Percentiles rank a stretch among this genome's conserved stretches.
These are phyloP conservation scores for Cymbidium sinense DNA, from an alignment of 106 monocot genomes.

Conservation along the genomic window DNA sequence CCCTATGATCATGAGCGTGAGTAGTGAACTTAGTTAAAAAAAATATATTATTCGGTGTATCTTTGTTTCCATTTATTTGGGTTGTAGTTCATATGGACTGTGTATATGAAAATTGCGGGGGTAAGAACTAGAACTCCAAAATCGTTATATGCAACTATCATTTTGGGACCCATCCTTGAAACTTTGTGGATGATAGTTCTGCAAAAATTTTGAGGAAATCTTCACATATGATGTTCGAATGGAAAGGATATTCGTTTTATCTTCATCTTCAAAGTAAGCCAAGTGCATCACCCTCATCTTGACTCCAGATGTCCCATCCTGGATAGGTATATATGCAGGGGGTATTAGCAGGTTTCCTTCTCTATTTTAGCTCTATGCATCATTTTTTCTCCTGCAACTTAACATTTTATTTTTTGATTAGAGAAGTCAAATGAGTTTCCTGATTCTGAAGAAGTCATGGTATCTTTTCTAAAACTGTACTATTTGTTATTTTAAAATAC, in stretches of 20 bases:
- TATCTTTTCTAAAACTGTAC: constrained; percentile 30
- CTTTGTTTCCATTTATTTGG: not conserved
- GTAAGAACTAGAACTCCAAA: not conserved
- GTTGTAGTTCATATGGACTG: not conserved
- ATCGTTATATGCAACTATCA: not conserved
- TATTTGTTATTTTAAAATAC: constrained; percentile 38
- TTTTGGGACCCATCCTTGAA: constrained; percentile 5
- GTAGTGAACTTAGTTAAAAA: not conserved
- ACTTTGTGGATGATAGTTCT: not conserved
- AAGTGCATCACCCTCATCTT: not conserved
- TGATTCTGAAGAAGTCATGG: constrained; percentile 42
- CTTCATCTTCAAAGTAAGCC: constrained; percentile 2
- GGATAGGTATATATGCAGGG: constrained; percentile 18
- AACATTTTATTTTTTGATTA: constrained; percentile 27
- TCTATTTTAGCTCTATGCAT: constrained; percentile 14
- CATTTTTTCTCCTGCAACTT: constrained; percentile 29
- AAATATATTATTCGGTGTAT: not conserved
- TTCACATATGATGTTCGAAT: not conserved
- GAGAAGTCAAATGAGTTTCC: constrained; percentile 28
- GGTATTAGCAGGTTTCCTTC: constrained; percentile 31
- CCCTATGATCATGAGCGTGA: not conserved
- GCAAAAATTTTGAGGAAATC: constrained; percentile 1
- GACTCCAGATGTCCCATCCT: constrained; percentile 13
- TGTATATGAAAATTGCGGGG: not conserved
- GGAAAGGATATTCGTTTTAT: not conserved